Evolutionary conservation across 768 basidiomycete species (phyloP).

Genomic region (Infundibulicybe gibba): DNA sequence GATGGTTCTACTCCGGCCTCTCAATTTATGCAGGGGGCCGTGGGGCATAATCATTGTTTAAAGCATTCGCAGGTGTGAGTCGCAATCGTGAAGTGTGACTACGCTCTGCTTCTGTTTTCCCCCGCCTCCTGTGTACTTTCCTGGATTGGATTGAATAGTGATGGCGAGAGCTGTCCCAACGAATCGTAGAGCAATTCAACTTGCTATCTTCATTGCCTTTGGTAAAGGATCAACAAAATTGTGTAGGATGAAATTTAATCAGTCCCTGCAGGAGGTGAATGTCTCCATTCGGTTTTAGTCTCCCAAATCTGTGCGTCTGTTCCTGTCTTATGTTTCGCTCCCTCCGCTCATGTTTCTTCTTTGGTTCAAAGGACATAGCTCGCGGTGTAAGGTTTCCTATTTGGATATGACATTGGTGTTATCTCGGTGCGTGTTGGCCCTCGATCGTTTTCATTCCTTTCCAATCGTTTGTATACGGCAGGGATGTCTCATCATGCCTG

Average conservation of each 20-base stretch:
- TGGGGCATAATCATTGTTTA: no score
- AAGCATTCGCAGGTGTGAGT: no score
- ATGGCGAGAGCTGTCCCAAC: conserved; percentile 48
- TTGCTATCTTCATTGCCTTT: conserved; percentile 72
- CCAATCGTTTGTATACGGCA: conserved; percentile 16
- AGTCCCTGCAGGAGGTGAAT: conserved; percentile 11
- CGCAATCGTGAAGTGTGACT: conserved; percentile 5
- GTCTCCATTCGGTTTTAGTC: no score
- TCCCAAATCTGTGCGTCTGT: background rate
- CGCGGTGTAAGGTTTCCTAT: conserved; percentile 55
- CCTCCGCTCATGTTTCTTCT: background rate
- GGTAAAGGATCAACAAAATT: conserved; percentile 34
- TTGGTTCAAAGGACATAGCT: background rate
- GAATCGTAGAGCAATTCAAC: conserved; percentile 58
- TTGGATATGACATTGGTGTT: conserved; percentile 76
- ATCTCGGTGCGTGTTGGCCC: conserved; percentile 50
- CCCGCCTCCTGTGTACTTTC: conserved; percentile 7
- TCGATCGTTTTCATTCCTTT: background rate
- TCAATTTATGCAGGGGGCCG: no score
- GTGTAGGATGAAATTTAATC: conserved; percentile 1
- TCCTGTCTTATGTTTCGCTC: background rate
- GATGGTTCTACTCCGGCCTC: no score
- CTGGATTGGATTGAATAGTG: background rate
- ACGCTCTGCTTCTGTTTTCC: conserved; percentile 15
- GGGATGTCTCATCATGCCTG: conserved; percentile 80